Percentiles rank a stretch among this genome's conserved stretches.
These are phyloP conservation scores for Bretziella fagacearum DNA, from an alignment of 2,329 filamentous ascomycete genomes.

Conservation along the genomic window DNA sequence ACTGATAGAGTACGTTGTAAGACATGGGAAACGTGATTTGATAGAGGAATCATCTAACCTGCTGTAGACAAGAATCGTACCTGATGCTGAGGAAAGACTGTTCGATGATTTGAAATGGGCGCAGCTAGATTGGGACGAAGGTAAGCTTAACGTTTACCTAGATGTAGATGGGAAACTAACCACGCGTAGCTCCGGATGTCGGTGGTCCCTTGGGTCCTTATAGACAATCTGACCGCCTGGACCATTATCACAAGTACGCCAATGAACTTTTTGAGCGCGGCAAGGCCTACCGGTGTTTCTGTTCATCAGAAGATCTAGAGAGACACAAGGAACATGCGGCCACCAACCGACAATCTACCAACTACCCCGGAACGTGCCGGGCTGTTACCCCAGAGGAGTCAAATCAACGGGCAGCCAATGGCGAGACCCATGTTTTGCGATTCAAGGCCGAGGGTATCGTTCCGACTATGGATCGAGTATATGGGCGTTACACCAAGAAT, in stretches of 20 bases:
- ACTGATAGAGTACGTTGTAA: conserved; percentile 58
- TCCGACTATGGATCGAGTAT: conserved; percentile 49
- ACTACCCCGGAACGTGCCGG: conserved; percentile 51
- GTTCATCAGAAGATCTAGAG: conserved; percentile 53
- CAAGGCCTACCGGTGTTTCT: conserved; percentile 88
- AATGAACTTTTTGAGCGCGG: conserved; percentile 50
- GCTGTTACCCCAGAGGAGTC: conserved; percentile 50
- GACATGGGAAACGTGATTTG: not conserved
- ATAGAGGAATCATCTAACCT: conserved; percentile 12
- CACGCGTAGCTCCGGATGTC: conserved; percentile 49
- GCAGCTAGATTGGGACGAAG: conserved; percentile 86
- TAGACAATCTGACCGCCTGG: conserved; percentile 56
- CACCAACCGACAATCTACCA: conserved; percentile 27
- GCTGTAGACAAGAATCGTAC: conserved; percentile 57
- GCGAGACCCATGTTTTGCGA: conserved; percentile 60
- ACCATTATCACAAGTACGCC: conserved; percentile 55
- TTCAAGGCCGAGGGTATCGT: conserved; percentile 39
- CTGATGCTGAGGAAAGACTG: conserved; percentile 60
- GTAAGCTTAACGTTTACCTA: conserved; percentile 23
- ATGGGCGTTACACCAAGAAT: conserved; percentile 46
- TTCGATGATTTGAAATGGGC: conserved; percentile 76
- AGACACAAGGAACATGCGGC: conserved; percentile 46
- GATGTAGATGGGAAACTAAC: conserved; percentile 7
- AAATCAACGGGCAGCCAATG: conserved; percentile 47
- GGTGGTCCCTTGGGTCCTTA: conserved; percentile 69